These are phyloP conservation scores for Angophora floribunda DNA, from an alignment of 345 rosid species.

Conservation along the genomic window DNA sequence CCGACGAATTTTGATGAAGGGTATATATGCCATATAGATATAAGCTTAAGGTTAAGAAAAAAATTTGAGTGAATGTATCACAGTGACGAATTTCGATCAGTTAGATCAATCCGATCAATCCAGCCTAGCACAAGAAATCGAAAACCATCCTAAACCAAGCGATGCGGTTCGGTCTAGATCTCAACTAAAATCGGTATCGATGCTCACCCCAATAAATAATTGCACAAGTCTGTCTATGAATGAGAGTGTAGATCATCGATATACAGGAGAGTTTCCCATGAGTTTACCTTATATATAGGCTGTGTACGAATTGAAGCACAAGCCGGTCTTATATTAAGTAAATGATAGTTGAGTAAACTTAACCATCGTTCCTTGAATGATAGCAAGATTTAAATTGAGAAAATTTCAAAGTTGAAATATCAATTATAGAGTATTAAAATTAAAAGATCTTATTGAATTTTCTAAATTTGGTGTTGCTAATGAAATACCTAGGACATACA, in stretches of 20 bases:
- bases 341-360: too few relatives aligned
- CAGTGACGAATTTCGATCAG: too few relatives aligned
- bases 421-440: neutral
- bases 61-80: neutral
- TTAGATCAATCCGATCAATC: too few relatives aligned
- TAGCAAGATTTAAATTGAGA: too few relatives aligned
- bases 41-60: neutral
- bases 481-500: neutral
- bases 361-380: too few relatives aligned
- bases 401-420: too few relatives aligned
- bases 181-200: neutral
- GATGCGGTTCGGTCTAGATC: neutral
- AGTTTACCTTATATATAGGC: too few relatives aligned
- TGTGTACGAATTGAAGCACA: too few relatives aligned
- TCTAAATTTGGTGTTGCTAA: neutral
- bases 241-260: too few relatives aligned
- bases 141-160: neutral
- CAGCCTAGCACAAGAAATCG: neutral
- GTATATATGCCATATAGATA: fast-evolving
- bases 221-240: neutral
- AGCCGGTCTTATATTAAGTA: too few relatives aligned
- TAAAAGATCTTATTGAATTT: too few relatives aligned
- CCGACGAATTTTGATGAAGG: fast-evolving
- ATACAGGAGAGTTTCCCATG: too few relatives aligned
- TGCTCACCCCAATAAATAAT: neutral